These are phyloP conservation scores for Globisporangium cylindrosporum DNA, from an alignment of 352 stramenopile genomes.

Conservation along the genomic window DNA sequence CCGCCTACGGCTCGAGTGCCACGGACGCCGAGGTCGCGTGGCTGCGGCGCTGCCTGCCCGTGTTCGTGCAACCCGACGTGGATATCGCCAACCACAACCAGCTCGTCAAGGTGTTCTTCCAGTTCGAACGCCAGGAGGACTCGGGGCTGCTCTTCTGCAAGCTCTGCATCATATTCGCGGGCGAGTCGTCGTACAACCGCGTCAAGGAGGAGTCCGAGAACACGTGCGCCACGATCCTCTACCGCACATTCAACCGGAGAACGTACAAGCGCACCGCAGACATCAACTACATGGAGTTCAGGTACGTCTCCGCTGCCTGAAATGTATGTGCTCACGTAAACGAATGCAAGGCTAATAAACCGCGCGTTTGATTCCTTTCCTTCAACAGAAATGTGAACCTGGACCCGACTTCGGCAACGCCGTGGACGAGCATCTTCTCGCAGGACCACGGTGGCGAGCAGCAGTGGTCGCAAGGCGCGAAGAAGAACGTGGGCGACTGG, in stretches of 20 bases:
- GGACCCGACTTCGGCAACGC: constrained; percentile 29
- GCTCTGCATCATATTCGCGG: constrained; percentile 79
- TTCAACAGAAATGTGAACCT: constrained; percentile 58
- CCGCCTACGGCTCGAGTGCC: constrained; percentile 23
- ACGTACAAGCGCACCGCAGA: constrained; percentile 87
- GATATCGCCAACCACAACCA: constrained; percentile 82
- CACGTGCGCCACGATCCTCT: constrained; percentile 68
- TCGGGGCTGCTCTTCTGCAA: constrained; percentile 56
- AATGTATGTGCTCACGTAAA: neutral
- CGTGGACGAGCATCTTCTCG: constrained; percentile 69
- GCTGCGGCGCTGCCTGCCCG: constrained; percentile 74
- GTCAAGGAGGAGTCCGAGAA: constrained; percentile 70
- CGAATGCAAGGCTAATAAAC: neutral
- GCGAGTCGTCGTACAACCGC: constrained; percentile 86
- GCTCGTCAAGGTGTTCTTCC: constrained; percentile 81
- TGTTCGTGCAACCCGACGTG: constrained; percentile 82
- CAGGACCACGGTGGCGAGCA: constrained; percentile 75
- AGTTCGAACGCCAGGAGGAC: constrained; percentile 66
- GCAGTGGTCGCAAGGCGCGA: constrained; percentile 80
- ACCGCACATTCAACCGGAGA: constrained; percentile 82
- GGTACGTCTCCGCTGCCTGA: constrained; percentile 22
- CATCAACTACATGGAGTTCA: constrained; percentile 89
- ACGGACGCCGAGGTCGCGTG: constrained; percentile 58
- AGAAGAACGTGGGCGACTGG: constrained; percentile 78
- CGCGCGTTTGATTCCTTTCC: neutral